Conservation (phyloP, 192 early-diverging fungal genomes). For the Backusella macrospora region DNA sequence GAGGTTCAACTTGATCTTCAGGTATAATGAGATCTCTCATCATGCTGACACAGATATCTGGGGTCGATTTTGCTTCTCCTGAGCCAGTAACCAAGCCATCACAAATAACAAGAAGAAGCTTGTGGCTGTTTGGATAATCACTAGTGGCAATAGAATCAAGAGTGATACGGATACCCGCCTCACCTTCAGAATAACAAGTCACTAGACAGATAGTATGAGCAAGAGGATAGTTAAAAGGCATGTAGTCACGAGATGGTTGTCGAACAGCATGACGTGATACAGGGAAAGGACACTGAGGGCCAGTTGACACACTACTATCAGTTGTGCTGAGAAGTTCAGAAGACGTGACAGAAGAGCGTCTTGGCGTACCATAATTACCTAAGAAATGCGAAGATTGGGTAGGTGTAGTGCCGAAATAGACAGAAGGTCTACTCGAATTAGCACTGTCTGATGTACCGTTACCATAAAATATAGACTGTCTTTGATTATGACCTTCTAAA, state of each 20-base stretch:
- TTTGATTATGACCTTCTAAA: not conserved
- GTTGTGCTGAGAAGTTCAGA: constrained; percentile 15
- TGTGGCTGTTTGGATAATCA: constrained; percentile 85
- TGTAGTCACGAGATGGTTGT: constrained; percentile 45
- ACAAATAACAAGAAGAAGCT: constrained; percentile 83
- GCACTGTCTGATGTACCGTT: not conserved
- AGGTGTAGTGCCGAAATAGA: not conserved
- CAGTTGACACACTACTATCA: not conserved
- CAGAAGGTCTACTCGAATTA: constrained; percentile 7
- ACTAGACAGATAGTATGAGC: constrained; percentile 77
- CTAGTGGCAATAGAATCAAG: constrained; percentile 83
- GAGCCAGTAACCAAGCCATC: constrained; percentile 90
- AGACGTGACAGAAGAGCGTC: constrained; percentile 20
- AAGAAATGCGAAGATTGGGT: not conserved
- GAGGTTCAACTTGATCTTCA: constrained; percentile 53
- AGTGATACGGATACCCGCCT: constrained; percentile 76
- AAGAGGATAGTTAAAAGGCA: constrained; percentile 55
- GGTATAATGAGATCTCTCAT: constrained; percentile 64
- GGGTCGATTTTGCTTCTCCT: constrained; percentile 73
- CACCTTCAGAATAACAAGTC: constrained; percentile 91
- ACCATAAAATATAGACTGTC: constrained; percentile 16
- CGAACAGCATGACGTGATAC: constrained; percentile 40
- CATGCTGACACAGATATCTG: constrained; percentile 79
- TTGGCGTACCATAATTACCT: constrained; percentile 11
- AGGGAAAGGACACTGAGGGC: constrained; percentile 34